Conservation (phyloP, 2,329 filamentous ascomycete genomes). For the Cladosporium phlei region DNA sequence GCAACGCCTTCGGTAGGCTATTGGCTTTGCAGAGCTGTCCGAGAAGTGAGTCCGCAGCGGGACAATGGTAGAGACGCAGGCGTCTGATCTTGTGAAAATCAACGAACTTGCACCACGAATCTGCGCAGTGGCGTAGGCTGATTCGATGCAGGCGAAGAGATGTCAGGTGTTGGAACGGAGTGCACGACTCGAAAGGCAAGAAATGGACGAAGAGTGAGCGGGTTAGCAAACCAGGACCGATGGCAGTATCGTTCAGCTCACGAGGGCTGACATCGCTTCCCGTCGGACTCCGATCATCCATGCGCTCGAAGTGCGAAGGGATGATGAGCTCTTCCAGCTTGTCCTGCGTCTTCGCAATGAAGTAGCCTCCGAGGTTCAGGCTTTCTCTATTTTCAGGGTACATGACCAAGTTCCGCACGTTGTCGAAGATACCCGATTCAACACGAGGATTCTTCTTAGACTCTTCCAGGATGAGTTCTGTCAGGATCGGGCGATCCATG, state of each 20-base stretch:
- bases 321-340: conserved; percentile 44
- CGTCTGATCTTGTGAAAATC: conserved; percentile 41
- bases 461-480: conserved; percentile 38
- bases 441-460: conserved; percentile 38
- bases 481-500: conserved; percentile 40
- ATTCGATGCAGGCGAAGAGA: conserved; percentile 44
- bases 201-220: conserved; percentile 44
- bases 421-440: conserved; percentile 38
- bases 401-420: conserved; percentile 41
- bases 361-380: conserved; percentile 40
- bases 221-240: conserved; percentile 43
- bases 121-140: conserved; percentile 43
- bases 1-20: conserved; percentile 41
- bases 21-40: conserved; percentile 44
- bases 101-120: conserved; percentile 45
- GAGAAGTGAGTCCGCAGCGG: conserved; percentile 44
- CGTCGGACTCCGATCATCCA: conserved; percentile 29
- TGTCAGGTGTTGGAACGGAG: conserved; percentile 39
- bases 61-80: conserved; percentile 41
- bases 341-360: conserved; percentile 38
- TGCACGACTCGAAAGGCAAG: conserved; percentile 44
- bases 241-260: conserved; percentile 45
- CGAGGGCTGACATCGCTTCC: conserved; percentile 25
- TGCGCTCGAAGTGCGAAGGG: conserved; percentile 43
- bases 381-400: conserved; percentile 45